A percentile compares a stretch with the other conserved stretches of the same genome.
phyloP scores from a whole-genome alignment of 108 stramenopile species.

The Nitzschia inconspicua region DNA sequence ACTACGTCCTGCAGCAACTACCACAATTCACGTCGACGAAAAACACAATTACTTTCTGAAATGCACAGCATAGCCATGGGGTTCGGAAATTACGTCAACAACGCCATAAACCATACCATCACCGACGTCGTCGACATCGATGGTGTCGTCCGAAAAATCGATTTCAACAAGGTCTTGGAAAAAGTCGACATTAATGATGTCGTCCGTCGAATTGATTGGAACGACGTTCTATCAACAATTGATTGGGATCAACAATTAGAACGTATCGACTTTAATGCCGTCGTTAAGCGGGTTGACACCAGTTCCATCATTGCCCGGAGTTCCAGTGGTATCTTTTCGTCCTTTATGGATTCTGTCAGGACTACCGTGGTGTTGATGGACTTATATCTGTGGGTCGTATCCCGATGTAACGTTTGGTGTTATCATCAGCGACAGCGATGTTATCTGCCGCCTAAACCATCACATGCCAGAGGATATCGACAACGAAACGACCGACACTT shows the following conservation, averaged over 20 bases:
- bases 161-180: constrained; percentile 26
- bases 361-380: constrained; percentile 22
- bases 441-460: constrained; percentile 18
- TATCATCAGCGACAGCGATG: background rate
- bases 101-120: constrained; percentile 1
- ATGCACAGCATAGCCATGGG: no score
- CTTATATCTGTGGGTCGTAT: constrained; percentile 8
- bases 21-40: no score
- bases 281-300: constrained; percentile 23
- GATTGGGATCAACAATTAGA: constrained; percentile 19
- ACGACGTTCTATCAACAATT: constrained; percentile 8
- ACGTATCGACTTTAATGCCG: constrained; percentile 19
- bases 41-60: no score
- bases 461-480: background rate
- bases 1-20: no score
- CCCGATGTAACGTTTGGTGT: constrained; percentile 11
- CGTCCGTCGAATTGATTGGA: constrained; percentile 25
- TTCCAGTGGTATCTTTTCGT: constrained; percentile 20
- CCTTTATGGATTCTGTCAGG: constrained; percentile 16
- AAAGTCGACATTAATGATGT: constrained; percentile 28
- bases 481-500: background rate
- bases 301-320: constrained; percentile 25
- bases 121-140: constrained; percentile 24
- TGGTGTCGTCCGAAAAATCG: constrained; percentile 20
- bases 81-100: no score